Conservation (phyloP, 202 grass and related monocot species). For the Eragrostis tef region DNA sequence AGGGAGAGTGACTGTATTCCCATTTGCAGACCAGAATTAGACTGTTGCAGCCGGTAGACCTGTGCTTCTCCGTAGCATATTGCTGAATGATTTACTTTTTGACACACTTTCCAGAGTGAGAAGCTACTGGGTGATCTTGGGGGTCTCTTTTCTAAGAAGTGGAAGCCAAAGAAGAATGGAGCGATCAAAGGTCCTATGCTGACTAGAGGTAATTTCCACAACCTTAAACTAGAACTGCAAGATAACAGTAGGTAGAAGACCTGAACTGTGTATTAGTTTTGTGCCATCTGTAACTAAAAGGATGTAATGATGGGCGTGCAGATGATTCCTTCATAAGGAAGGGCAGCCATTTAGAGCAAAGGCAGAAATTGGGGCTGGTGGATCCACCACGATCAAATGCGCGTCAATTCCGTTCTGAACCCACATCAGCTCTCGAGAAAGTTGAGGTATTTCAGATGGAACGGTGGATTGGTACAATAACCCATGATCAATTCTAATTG, state of each 20-base stretch:
- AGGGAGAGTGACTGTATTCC: background rate
- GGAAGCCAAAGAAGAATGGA: conserved; percentile 79
- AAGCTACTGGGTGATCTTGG: conserved; percentile 90
- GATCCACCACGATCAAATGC: conserved; percentile 49
- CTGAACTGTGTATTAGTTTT: background rate
- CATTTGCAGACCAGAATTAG: background rate
- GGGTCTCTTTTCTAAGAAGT: conserved; percentile 84
- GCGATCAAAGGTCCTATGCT: conserved; percentile 73
- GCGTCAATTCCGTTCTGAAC: conserved; percentile 54
- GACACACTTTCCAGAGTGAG: conserved; percentile 62
- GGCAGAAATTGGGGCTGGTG: conserved; percentile 68
- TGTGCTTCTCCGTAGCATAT: background rate
- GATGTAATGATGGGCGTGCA: conserved; percentile 39
- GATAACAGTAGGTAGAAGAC: background rate
- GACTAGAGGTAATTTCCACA: conserved; percentile 58
- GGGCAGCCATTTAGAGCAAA: conserved; percentile 77
- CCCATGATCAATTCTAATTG: background rate
- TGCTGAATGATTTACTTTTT: background rate
- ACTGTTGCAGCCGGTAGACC: background rate
- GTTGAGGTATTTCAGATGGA: conserved; percentile 67
- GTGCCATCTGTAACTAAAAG: conserved; percentile 1
- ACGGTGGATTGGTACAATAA: background rate
- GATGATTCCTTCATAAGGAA: conserved; percentile 84
- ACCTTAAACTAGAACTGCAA: conserved; percentile 20
- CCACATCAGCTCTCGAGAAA: conserved; percentile 64